phyloP scores from a whole-genome alignment of 2,329 filamentous ascomycete genomes.

The Pezicula rhizophila region DNA sequence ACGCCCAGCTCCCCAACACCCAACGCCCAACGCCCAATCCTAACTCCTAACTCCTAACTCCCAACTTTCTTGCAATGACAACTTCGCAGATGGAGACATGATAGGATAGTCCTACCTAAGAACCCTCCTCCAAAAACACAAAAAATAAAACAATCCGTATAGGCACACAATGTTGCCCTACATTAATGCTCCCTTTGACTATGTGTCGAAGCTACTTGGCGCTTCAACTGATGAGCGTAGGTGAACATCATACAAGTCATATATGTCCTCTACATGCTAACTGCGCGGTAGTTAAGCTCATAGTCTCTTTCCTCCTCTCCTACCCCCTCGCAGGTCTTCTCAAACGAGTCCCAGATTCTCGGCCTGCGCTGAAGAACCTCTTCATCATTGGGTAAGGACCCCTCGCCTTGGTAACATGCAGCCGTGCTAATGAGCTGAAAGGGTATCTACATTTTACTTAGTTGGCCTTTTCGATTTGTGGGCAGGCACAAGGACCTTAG shows the following conservation, averaged over 20 bases:
- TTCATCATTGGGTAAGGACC: constrained; percentile 68
- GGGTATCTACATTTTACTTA: constrained; percentile 81
- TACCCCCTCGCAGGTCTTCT: constrained; percentile 85
- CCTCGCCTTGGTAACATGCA: constrained; percentile 3
- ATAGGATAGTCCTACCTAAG: constrained; percentile 10
- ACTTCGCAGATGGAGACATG: constrained; percentile 17
- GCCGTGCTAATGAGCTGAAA: constrained; percentile 27
- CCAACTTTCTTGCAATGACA: background rate
- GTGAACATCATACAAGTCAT: constrained; percentile 14
- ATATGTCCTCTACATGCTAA: constrained; percentile 7
- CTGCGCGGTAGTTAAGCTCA: constrained; percentile 72
- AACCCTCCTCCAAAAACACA: background rate
- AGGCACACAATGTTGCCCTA: constrained; percentile 51
- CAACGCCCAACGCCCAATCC: background rate
- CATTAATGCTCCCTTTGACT: constrained; percentile 56
- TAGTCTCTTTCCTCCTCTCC: constrained; percentile 83
- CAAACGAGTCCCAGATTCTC: constrained; percentile 82
- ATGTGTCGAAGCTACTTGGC: constrained; percentile 49
- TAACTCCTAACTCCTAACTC: background rate
- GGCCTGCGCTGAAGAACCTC: constrained; percentile 78
- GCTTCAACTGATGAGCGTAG: constrained; percentile 60
- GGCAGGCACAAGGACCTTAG: constrained; percentile 72
- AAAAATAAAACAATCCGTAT: background rate
- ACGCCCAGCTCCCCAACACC: too few relatives aligned
- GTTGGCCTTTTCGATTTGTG: constrained; percentile 91